Conservation (phyloP, 257 asterid genomes). For the Solanum peruvianum region DNA sequence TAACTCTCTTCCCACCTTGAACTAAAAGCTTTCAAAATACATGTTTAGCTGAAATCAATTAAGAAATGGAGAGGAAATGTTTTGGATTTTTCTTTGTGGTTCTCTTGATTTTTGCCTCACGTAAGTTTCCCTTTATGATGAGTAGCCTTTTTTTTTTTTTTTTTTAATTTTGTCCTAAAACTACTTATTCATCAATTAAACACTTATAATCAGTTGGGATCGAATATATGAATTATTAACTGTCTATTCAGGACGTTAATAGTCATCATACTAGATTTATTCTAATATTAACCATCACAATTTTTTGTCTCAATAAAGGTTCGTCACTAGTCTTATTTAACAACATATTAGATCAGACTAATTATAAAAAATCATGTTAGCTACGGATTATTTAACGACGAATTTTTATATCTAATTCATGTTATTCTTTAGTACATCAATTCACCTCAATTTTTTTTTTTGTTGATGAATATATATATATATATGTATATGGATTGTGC, state of each 20-base stretch:
- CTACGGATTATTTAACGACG: not conserved
- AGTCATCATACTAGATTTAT: not conserved
- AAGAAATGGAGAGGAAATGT: not conserved
- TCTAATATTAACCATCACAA: not conserved
- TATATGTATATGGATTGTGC: not conserved
- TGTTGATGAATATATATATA: not conserved
- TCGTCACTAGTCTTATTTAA: not conserved
- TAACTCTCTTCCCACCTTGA: not conserved
- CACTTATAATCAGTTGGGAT: not conserved
- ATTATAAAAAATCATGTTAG: not conserved
- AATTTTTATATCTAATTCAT: not conserved
- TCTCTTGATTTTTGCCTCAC: not conserved
- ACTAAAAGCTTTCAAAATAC: not conserved
- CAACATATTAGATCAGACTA: not conserved
- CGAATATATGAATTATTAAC: not conserved
- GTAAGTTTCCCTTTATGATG: not conserved
- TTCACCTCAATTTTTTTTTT: not conserved
- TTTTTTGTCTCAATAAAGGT: not conserved
- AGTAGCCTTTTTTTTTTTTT: not conserved
- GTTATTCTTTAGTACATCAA: not conserved
- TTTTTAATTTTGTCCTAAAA: not conserved
- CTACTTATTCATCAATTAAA: not conserved
- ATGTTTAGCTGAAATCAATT: not conserved
- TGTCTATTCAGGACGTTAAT: not conserved
- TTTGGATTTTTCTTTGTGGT: not conserved